Conservation (phyloP, 306 rosid genomes). For the Neltuma alba region DNA sequence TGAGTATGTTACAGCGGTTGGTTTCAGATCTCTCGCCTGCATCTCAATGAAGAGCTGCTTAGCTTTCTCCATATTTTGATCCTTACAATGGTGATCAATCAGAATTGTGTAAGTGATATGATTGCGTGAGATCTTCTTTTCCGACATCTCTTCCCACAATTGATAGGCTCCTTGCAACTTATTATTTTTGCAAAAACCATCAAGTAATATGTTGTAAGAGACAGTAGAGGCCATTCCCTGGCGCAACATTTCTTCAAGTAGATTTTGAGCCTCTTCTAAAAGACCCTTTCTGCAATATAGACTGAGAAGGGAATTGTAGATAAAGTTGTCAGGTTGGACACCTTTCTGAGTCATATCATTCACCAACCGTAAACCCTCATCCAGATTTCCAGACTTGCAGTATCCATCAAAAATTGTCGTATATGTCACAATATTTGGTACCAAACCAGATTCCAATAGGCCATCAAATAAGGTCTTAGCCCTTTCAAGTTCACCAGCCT, state of each 20-base stretch:
- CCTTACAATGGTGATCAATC: background rate
- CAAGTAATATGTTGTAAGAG: background rate
- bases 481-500: background rate
- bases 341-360: background rate
- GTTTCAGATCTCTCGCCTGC: background rate
- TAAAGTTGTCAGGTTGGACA: background rate
- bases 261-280: background rate
- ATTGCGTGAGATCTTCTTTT: background rate
- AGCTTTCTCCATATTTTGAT: background rate
- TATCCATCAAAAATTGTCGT: background rate
- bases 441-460: background rate
- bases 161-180: background rate
- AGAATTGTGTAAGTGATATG: background rate
- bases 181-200: background rate
- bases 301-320: background rate
- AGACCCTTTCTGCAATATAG: background rate
- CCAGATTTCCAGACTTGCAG: background rate
- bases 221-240: background rate
- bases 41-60: background rate
- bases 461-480: background rate
- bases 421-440: background rate
- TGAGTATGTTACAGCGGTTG: background rate
- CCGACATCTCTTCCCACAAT: background rate
- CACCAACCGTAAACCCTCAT: background rate
- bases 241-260: background rate